Conservation (phyloP, 2,329 filamentous ascomycete genomes). For the Aspergillus aculeatinus region DNA sequence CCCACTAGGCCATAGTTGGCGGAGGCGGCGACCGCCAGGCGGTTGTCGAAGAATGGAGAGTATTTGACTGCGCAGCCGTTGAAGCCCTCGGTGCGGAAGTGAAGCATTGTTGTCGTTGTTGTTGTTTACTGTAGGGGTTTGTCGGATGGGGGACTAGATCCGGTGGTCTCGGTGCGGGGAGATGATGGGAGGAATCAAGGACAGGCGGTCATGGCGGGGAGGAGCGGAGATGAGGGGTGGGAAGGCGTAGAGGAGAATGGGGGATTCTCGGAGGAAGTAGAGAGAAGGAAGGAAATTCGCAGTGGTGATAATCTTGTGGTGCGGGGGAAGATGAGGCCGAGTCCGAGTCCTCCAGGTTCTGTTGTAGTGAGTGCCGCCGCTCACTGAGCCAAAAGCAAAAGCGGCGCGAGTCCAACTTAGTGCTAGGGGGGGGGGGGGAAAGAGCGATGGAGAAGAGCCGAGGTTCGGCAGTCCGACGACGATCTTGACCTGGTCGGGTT, state of each 20-base stretch:
- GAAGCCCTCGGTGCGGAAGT: slow-evolving; percentile 89
- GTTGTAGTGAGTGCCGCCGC: too few species aligned
- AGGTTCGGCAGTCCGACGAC: slow-evolving; percentile 16
- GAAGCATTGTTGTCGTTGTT: slow-evolving; percentile 65
- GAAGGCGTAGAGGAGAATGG: not conserved
- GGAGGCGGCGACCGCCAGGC: slow-evolving; percentile 84
- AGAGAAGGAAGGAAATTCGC: not conserved
- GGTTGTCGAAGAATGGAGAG: slow-evolving; percentile 95
- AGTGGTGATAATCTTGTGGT: slow-evolving; percentile 4
- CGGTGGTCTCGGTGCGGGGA: not conserved
- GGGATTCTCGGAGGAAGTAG: slow-evolving; percentile 13
- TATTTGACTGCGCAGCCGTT: slow-evolving; percentile 98
- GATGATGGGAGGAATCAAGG: not conserved
- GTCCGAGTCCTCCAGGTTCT: too few species aligned
- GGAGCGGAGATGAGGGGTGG: slow-evolving; percentile 7
- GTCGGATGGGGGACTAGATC: too few species aligned
- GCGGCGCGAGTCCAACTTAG: too few species aligned
- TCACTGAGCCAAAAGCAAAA: too few species aligned
- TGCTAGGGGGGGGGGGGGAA: slow-evolving; percentile 5
- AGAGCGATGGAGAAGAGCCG: slow-evolving; percentile 27
- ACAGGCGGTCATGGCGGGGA: slow-evolving; percentile 4
- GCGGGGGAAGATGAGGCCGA: slow-evolving; percentile 1
- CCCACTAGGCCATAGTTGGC: slow-evolving; percentile 97
- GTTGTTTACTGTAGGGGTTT: too few species aligned
- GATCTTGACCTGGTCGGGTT: not conserved